Evolutionary conservation across 2,329 filamentous ascomycete genomes (phyloP).

Genomic region (Cordyceps militaris): DNA sequence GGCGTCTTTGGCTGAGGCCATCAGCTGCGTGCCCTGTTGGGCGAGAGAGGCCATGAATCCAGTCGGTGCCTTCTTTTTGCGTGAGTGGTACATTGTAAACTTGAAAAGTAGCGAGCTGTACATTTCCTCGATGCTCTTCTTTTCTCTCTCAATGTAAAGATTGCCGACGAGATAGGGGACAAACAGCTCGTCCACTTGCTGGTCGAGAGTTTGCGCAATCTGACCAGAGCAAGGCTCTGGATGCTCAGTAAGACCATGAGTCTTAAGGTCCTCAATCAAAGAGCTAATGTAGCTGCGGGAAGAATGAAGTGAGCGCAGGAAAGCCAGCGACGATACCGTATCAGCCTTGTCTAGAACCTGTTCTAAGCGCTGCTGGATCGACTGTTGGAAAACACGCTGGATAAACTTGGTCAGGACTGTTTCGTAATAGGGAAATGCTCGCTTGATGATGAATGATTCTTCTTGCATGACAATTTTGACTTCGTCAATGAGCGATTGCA

Average conservation of each 20-base stretch:
- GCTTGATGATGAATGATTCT: conserved; percentile 93
- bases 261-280: conserved; percentile 86
- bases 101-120: conserved; percentile 93
- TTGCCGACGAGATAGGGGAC: conserved; percentile 63
- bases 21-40: conserved; percentile 80
- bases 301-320: conserved; percentile 82
- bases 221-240: conserved; percentile 85
- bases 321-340: conserved; percentile 84
- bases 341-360: conserved; percentile 94
- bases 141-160: conserved; percentile 64
- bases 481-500: conserved; percentile 89
- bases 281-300: conserved; percentile 82
- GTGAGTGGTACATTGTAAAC: conserved; percentile 89
- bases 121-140: conserved; percentile 65
- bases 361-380: conserved; percentile 90
- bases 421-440: conserved; percentile 93
- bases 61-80: conserved; percentile 78
- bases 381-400: conserved; percentile 95
- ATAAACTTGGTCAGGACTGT: conserved; percentile 89
- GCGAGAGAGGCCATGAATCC: conserved; percentile 90
- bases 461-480: conserved; percentile 94
- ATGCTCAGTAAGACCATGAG: conserved; percentile 90
- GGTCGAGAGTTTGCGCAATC: conserved; percentile 67
- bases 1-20: conserved; percentile 81
- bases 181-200: conserved; percentile 71